These are phyloP conservation scores for Picea glauca DNA, from an alignment of 75 land plant genomes.

Conservation along the genomic window DNA sequence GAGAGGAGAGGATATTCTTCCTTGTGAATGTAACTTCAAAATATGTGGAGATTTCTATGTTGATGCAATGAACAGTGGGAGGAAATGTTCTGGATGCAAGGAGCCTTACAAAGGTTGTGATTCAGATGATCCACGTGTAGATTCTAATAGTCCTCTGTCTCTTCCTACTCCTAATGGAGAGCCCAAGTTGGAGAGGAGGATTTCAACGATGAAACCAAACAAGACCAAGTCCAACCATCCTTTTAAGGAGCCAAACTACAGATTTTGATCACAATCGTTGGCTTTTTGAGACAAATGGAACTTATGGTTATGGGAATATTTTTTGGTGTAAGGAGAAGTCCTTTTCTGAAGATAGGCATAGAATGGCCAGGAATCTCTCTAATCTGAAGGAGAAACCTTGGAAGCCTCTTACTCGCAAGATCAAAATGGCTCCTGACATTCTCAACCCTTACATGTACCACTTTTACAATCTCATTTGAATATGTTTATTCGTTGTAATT, in stretches of 20 bases:
- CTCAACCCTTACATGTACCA: too few relatives aligned
- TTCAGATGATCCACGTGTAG: conserved; percentile 25
- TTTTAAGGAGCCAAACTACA: too few relatives aligned
- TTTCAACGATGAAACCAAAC: conserved; percentile 53
- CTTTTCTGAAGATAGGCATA: too few relatives aligned
- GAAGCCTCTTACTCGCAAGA: conserved; percentile 59
- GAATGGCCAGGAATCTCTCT: conserved; percentile 22
- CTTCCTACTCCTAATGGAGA: conserved; percentile 24
- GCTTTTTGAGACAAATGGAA: too few relatives aligned
- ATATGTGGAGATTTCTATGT: conserved; percentile 87
- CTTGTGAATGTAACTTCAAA: conserved; percentile 81
- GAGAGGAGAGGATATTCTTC: conserved; percentile 5
- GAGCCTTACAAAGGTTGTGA: conserved; percentile 61
- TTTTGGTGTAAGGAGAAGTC: too few relatives aligned
- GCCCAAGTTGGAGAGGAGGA: conserved; percentile 37
- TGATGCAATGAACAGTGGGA: conserved; percentile 57
- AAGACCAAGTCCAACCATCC: conserved; percentile 32
- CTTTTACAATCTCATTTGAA: too few relatives aligned
- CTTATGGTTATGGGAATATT: too few relatives aligned
- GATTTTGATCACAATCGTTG: too few relatives aligned
- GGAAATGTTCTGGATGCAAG: conserved; percentile 76
- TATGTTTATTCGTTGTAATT: too few relatives aligned
- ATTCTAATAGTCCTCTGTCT: conserved; percentile 13
- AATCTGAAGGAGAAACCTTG: too few relatives aligned
- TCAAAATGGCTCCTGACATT: conserved; percentile 43